These are phyloP conservation scores for Metarhizium rileyi DNA, from an alignment of 2,329 filamentous ascomycete species.

Conservation along the genomic window DNA sequence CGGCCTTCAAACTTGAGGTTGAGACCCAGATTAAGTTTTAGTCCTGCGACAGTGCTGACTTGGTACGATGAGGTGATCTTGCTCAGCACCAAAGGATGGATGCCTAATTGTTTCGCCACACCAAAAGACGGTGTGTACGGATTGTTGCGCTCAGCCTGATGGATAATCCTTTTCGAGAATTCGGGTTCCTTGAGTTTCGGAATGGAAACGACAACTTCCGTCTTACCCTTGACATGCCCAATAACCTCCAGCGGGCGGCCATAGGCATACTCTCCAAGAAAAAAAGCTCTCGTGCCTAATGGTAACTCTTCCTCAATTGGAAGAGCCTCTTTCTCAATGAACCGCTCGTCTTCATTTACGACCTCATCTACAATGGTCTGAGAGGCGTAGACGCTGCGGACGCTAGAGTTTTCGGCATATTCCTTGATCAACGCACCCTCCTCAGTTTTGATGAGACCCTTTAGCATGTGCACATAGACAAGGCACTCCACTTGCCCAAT, in stretches of 20 bases:
- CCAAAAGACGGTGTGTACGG: constrained; percentile 80
- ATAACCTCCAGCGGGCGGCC: constrained; percentile 80
- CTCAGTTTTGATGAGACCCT: constrained; percentile 81
- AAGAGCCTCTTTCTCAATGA: constrained; percentile 80
- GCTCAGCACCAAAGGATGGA: constrained; percentile 82
- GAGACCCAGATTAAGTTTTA: constrained; percentile 81
- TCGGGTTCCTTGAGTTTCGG: constrained; percentile 66
- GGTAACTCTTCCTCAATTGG: constrained; percentile 91
- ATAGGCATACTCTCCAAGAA: constrained; percentile 87
- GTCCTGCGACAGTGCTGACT: constrained; percentile 65
- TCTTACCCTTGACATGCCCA: constrained; percentile 63
- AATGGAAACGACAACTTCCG: constrained; percentile 68
- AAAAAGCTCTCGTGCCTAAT: constrained; percentile 73
- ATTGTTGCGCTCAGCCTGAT: constrained; percentile 56
- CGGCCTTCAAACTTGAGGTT: constrained; percentile 96
- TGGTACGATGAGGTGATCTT: constrained; percentile 95
- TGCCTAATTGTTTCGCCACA: constrained; percentile 70
- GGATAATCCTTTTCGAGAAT: constrained; percentile 68
- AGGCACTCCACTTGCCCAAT: constrained; percentile 82
- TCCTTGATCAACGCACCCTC: constrained; percentile 88
- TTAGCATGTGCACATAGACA: constrained; percentile 88
- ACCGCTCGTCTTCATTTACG: constrained; percentile 81
- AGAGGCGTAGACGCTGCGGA: constrained; percentile 83
- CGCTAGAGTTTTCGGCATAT: constrained; percentile 74
- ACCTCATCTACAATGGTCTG: constrained; percentile 88